Percentiles rank a stretch among this genome's conserved stretches.
Conservation (phyloP, 106 monocot species). For the Apostasia shenzhenica region DNA sequence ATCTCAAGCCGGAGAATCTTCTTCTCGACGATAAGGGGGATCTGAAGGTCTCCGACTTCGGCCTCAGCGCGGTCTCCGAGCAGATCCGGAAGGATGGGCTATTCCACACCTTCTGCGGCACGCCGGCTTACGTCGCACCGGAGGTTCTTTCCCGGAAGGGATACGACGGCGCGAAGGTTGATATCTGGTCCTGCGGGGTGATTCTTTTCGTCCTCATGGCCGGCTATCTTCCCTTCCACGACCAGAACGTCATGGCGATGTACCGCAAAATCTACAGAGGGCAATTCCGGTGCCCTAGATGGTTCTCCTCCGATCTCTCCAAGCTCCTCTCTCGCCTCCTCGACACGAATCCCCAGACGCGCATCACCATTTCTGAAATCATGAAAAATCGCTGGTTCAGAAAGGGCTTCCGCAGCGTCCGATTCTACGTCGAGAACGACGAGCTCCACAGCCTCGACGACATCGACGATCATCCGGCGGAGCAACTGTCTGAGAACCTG, state of each 20-base stretch:
- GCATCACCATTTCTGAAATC: slow-evolving; percentile 36
- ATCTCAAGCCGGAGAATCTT: slow-evolving; percentile 86
- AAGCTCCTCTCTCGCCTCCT: slow-evolving; percentile 24
- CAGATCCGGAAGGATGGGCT: slow-evolving; percentile 21
- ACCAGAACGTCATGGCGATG: slow-evolving; percentile 31
- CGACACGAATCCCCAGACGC: slow-evolving; percentile 25
- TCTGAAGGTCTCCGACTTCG: slow-evolving; percentile 41
- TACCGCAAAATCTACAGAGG: slow-evolving; percentile 45
- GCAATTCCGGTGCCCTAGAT: slow-evolving; percentile 38
- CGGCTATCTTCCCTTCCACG: slow-evolving; percentile 40
- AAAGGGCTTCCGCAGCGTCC: slow-evolving; percentile 34
- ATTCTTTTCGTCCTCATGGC: slow-evolving; percentile 47
- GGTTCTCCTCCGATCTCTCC: slow-evolving; percentile 35
- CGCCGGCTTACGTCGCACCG: slow-evolving; percentile 44
- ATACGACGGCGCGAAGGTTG: slow-evolving; percentile 43
- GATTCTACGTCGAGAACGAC: slow-evolving; percentile 44
- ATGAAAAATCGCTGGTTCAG: slow-evolving; percentile 49
- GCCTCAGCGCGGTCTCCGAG: slow-evolving; percentile 16
- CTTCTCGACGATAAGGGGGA: slow-evolving; percentile 46
- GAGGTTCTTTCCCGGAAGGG: slow-evolving; percentile 32
- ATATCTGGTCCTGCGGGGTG: slow-evolving; percentile 40
- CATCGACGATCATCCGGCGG: background rate
- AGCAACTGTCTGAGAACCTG: background rate
- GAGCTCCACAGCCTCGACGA: slow-evolving; percentile 23
- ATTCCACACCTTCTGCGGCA: slow-evolving; percentile 51